A percentile compares a stretch with the other conserved stretches of the same genome.
These are phyloP conservation scores for Sordariomycetes sp. DNA, from an alignment of 2,329 filamentous ascomycete genomes.

Conservation along the genomic window DNA sequence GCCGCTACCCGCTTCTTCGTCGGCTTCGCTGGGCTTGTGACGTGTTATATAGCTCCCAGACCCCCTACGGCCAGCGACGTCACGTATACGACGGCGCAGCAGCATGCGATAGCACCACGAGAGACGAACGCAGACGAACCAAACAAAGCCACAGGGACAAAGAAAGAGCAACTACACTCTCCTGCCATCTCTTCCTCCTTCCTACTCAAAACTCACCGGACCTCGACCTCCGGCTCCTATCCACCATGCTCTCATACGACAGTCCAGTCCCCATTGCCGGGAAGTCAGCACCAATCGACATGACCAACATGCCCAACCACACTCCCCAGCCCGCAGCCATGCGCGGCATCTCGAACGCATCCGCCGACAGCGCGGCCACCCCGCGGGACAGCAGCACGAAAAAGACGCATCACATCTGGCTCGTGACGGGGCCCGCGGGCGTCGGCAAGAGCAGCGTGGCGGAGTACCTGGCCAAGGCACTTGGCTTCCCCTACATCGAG, in stretches of 20 bases:
- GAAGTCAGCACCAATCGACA: constrained; percentile 6
- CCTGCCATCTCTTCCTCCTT: neutral
- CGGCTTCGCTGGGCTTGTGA: neutral
- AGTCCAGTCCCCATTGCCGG: constrained; percentile 29
- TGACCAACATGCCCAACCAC: constrained; percentile 13
- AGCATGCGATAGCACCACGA: neutral
- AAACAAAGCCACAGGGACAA: neutral
- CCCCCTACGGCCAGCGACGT: neutral
- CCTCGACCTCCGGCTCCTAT: neutral
- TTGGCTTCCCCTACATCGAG: constrained; percentile 60
- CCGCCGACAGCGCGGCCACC: constrained; percentile 5
- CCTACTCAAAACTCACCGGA: neutral
- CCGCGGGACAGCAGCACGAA: constrained; percentile 8
- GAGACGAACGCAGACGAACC: neutral
- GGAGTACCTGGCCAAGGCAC: constrained; percentile 44
- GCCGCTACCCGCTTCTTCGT: too few species aligned
- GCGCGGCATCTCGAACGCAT: constrained; percentile 6
- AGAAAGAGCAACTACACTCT: neutral
- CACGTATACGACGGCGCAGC: neutral
- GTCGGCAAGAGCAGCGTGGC: constrained; percentile 71
- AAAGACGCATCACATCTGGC: constrained; percentile 58
- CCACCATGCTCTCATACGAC: constrained; percentile 36
- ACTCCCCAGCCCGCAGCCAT: neutral
- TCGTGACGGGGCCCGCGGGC: constrained; percentile 67
- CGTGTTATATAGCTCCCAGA: neutral